Evolutionary conservation across 139 green algal species (phyloP), one percentile per base, ranked within the genome.

Genomic region (Mychonastes homosphaera): DNA sequence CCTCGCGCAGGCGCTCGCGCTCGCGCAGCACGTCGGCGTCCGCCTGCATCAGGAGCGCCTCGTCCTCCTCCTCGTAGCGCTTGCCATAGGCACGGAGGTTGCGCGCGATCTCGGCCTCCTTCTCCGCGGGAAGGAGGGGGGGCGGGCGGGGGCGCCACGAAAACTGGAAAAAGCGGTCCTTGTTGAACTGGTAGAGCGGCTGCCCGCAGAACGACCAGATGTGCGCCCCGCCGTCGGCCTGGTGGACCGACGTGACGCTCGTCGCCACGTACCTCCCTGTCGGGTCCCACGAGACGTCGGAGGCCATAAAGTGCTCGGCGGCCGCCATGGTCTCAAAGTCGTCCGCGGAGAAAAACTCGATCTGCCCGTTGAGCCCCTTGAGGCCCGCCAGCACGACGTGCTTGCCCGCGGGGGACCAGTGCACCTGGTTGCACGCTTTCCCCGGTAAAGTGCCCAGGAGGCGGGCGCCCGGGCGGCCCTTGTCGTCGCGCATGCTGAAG

Each of bases 191-290:
- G 81, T 95, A 95, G 36, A 99, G 68, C 47, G 83, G 62, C 46
- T 82, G 70, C 29, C 92, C 92, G 23, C 83, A 75, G 78, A 96
- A 98, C 52, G 77, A 83, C 91, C 91, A 98, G 26, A 96, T 63
- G 53, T 87, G 83, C 79, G 87, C 95, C 8, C 92, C 92, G 73
- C 98, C 97, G 76, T 99, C 92, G 87, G 96, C 98, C 57, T 93
- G 82, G 58, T 97, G 84, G 16, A 87, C 64, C 43, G 67, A 69
- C 21, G 82, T 89, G 10, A 98, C 91, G 12, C 63, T 64, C 18
- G 91, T 96, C 15, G 86, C 82, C 33, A 97, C 79, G 68, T 92
- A 98, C 45, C 85, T 76, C 19, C 86, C 80, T 64, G 71, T 56
- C 21, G 65, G 63, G 48, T 76, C 69, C 57, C 57, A 65, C 16